Conservation (phyloP, 345 rosid genomes). For the Nasturtium officinale region DNA sequence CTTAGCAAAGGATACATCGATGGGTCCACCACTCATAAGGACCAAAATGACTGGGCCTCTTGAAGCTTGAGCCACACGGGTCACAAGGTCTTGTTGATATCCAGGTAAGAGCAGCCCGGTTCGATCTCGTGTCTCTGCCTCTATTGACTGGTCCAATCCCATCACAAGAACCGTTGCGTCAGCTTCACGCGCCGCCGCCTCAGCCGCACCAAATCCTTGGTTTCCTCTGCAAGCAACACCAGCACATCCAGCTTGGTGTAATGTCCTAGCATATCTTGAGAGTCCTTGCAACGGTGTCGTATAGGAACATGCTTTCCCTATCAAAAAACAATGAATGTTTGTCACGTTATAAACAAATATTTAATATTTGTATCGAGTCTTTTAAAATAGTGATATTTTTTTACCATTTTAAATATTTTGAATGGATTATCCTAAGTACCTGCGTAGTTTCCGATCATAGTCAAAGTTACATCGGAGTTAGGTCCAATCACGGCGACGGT, state of each 20-base stretch:
- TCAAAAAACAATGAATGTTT: neutral
- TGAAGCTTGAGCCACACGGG: constrained; percentile 67
- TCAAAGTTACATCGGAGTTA: constrained; percentile 77
- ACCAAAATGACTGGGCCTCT: constrained; percentile 73
- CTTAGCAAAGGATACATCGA: constrained; percentile 86
- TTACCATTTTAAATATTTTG: neutral
- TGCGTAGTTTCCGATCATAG: constrained; percentile 99
- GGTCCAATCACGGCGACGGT: constrained; percentile 90
- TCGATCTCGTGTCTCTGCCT: constrained; percentile 76
- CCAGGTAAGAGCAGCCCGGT: constrained; percentile 71
- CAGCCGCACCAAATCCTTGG: constrained; percentile 54
- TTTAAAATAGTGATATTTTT: too few species aligned
- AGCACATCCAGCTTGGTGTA: constrained; percentile 67
- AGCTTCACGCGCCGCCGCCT: constrained; percentile 60
- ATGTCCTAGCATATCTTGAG: constrained; percentile 57
- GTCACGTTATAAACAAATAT: neutral
- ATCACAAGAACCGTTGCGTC: constrained; percentile 82
- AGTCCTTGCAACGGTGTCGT: constrained; percentile 78
- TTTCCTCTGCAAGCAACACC: constrained; percentile 56
- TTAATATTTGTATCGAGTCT: neutral
- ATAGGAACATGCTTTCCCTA: constrained; percentile 74
- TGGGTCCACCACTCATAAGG: constrained; percentile 81
- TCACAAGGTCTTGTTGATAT: constrained; percentile 74
- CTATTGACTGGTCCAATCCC: constrained; percentile 92
- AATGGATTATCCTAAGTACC: constrained; percentile 45